phyloP scores from a whole-genome alignment of 345 rosid species.

The Hypericum perforatum region DNA sequence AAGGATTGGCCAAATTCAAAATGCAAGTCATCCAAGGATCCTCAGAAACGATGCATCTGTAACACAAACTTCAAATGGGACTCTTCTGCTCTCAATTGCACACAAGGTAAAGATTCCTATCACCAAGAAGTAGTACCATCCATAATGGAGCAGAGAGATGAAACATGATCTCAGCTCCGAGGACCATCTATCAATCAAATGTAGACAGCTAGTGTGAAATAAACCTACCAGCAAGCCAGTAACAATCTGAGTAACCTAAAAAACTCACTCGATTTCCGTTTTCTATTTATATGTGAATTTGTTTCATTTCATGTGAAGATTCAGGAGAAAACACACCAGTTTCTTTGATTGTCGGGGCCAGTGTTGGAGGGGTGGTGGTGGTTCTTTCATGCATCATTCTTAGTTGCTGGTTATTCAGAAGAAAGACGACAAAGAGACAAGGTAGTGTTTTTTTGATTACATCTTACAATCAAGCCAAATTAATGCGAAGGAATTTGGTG shows the following conservation, averaged over 20 bases:
- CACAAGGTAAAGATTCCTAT: neutral
- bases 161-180: too few species aligned
- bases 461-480: too few species aligned
- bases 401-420: conserved; percentile 29
- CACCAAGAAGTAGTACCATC: neutral
- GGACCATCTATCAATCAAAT: too few species aligned
- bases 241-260: too few species aligned
- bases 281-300: too few species aligned
- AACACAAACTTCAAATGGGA: neutral
- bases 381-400: conserved; percentile 27
- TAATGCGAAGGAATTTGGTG: neutral
- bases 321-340: conserved; percentile 17
- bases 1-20: conserved; percentile 1
- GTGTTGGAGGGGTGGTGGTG: conserved; percentile 20
- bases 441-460: too few species aligned
- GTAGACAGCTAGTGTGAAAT: too few species aligned
- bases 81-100: neutral
- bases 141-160: neutral
- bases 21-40: neutral
- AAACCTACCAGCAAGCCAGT: too few species aligned
- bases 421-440: conserved; percentile 20
- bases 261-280: too few species aligned
- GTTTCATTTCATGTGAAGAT: neutral
- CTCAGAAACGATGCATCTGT: neutral
- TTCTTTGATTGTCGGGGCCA: conserved; percentile 28